Conservation (phyloP, 805 yeast genomes). For the Teunomyces tritomae region DNA sequence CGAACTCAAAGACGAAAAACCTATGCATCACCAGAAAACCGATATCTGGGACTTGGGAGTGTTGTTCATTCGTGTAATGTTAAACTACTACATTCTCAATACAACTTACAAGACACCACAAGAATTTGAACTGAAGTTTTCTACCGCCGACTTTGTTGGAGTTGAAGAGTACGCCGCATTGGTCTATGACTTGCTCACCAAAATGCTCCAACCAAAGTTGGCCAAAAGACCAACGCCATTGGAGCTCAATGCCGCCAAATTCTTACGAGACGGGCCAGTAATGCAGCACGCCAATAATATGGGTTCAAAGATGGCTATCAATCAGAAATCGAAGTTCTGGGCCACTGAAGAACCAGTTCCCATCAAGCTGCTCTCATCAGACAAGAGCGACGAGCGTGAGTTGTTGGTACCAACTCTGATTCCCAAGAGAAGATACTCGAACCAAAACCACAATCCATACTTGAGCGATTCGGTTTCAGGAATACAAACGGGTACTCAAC, state of each 20-base stretch:
- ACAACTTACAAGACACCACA: conserved; percentile 57
- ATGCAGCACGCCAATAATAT: conserved; percentile 9
- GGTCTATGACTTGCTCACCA: conserved; percentile 61
- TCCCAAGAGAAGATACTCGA: conserved; percentile 21
- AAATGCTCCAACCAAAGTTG: conserved; percentile 62
- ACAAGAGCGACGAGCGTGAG: neutral
- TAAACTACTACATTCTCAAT: conserved; percentile 53
- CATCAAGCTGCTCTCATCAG: neutral
- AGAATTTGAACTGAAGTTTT: conserved; percentile 26
- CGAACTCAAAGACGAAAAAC: conserved; percentile 46
- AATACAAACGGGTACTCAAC: conserved; percentile 1
- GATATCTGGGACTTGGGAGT: conserved; percentile 95
- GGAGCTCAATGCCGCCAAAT: conserved; percentile 80
- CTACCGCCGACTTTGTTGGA: conserved; percentile 39
- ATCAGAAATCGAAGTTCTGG: conserved; percentile 1
- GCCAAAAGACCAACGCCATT: conserved; percentile 78
- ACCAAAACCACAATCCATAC: conserved; percentile 13
- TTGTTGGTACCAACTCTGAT: neutral
- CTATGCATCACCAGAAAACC: conserved; percentile 66
- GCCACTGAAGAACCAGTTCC: conserved; percentile 1
- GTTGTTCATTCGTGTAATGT: conserved; percentile 47
- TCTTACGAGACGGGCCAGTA: conserved; percentile 70
- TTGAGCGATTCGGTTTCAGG: conserved; percentile 4
- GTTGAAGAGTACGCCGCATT: conserved; percentile 68
- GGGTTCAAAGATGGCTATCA: neutral